These are phyloP conservation scores for Kingdonia uniflora DNA, from an alignment of 164 flowering plant species.

Conservation along the genomic window DNA sequence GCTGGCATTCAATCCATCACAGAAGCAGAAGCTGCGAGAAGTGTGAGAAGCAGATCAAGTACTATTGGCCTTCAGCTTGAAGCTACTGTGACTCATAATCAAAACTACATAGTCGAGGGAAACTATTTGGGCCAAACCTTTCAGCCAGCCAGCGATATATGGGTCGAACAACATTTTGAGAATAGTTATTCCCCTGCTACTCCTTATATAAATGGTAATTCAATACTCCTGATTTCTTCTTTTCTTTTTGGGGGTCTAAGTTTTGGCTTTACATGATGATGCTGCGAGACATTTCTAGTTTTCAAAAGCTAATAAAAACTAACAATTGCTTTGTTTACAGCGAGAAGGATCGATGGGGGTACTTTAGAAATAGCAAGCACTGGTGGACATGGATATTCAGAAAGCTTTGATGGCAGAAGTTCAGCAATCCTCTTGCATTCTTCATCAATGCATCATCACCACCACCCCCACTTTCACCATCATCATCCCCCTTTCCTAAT, in stretches of 20 bases:
- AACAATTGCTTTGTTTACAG: conserved; percentile 17
- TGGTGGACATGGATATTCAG: conserved; percentile 35
- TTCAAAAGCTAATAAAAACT: not conserved
- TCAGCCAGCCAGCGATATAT: conserved; percentile 28
- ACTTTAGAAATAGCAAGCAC: conserved; percentile 29
- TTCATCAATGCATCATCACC: conserved; percentile 33
- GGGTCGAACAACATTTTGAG: conserved; percentile 39
- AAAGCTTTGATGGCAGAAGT: conserved; percentile 25
- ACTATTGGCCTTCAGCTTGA: conserved; percentile 25
- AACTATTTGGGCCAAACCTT: conserved; percentile 35
- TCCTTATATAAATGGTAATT: conserved; percentile 40
- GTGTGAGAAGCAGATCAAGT: conserved; percentile 37
- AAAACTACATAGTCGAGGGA: conserved; percentile 34
- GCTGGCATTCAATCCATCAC: conserved; percentile 16
- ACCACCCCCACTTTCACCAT: conserved; percentile 18
- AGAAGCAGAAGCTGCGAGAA: conserved; percentile 32
- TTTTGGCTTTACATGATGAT: too few species aligned
- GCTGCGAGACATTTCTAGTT: too few species aligned
- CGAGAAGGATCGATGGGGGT: conserved; percentile 29
- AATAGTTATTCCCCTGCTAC: conserved; percentile 25
- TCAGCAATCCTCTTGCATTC: conserved; percentile 31
- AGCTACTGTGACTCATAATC: conserved; percentile 27
- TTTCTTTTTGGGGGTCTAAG: not conserved
- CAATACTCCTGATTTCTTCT: not conserved
- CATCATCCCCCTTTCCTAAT: conserved; percentile 24